These are phyloP conservation scores for Elaeis oleifera DNA, from an alignment of 202 grass and related monocot genomes.

Conservation along the genomic window DNA sequence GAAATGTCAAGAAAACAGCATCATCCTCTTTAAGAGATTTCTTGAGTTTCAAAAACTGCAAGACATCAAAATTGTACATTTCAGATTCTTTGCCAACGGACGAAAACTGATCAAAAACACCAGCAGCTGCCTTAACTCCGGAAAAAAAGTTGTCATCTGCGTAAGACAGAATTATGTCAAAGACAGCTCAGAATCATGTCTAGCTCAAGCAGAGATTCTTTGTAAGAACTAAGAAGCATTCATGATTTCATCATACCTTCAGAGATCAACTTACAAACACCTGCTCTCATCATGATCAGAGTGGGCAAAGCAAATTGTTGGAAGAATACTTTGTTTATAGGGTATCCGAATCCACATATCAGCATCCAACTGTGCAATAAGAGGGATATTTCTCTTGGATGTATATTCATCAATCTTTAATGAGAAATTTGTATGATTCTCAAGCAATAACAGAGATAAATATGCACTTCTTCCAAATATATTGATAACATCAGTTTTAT, in stretches of 20 bases:
- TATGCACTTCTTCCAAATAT: slow-evolving; percentile 59
- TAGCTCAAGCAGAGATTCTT: no score
- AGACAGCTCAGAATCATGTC: no score
- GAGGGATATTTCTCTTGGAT: slow-evolving; percentile 41
- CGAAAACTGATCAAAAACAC: slow-evolving; percentile 49
- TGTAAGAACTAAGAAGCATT: background rate
- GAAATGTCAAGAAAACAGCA: slow-evolving; percentile 26
- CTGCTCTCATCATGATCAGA: slow-evolving; percentile 61
- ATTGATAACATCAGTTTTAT: slow-evolving; percentile 47
- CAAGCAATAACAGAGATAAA: slow-evolving; percentile 53
- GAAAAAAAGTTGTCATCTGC: slow-evolving; percentile 66
- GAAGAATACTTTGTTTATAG: slow-evolving; percentile 31
- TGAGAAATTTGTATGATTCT: slow-evolving; percentile 34
- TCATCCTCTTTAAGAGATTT: slow-evolving; percentile 28
- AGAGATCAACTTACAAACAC: slow-evolving; percentile 53
- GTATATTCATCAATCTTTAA: slow-evolving; percentile 54
- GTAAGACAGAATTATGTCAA: slow-evolving; percentile 10
- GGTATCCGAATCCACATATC: slow-evolving; percentile 80
- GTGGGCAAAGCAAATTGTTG: slow-evolving; percentile 34
- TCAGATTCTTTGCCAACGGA: slow-evolving; percentile 59
- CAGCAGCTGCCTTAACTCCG: slow-evolving; percentile 43
- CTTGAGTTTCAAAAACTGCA: slow-evolving; percentile 50
- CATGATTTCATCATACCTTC: slow-evolving; percentile 44
- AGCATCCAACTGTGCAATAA: slow-evolving; percentile 73
- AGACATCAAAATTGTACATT: slow-evolving; percentile 58